Base-by-base conservation (phyloP, 352 stramenopile species). In the Phytopythium delawarense region DNA sequence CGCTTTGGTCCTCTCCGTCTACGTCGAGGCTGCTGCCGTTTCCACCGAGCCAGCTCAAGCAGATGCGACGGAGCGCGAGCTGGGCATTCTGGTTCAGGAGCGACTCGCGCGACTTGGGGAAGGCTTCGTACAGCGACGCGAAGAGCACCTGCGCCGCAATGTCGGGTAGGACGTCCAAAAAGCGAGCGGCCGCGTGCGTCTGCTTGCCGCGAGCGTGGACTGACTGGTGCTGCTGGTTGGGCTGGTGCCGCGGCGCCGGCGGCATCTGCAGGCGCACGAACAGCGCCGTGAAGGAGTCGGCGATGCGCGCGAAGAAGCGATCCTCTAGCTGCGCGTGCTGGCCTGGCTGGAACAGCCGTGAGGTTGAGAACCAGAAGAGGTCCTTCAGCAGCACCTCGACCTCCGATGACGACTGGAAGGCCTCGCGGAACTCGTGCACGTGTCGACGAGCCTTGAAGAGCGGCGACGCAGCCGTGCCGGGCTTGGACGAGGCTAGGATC, bases 311-410 rank as follows among this genome's bases (percentile, higher is more conserved):
- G 58, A 87, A 87, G 40, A 88, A 84, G 4, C 56, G 63, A 12
- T 71, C 50, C 54, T 89, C 77, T 6, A 83, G 48, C 2, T 74
- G 50, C 3, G 63, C 49, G 23, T 89, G 78, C 35, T 70, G 65
- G 28, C 68, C 70, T 8, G 64, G 55, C 62, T 90, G 82, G 63
- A 92, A 92, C 25, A 71, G 81, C 46, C 80, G 69, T 0, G 80
- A 74, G 2, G 75, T 87, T 15, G 88, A 42, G 57, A 86, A 87
- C 82, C 82, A 92, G 55, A 92, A 92, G 67, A 90, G 79, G 51
- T 92, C 80, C 61, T 89, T 87, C 20, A 90, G 59, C 23, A 92
- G 46, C 37, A 69, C 64, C 6, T 92, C 71, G 30, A 88, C 66
- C 57, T 92, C 80, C 7, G 48, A 21, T 1, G 71, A 54, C 15